Evolutionary conservation across 352 stramenopile genomes (phyloP).

Genomic region (Globisporangium ultimum): DNA sequence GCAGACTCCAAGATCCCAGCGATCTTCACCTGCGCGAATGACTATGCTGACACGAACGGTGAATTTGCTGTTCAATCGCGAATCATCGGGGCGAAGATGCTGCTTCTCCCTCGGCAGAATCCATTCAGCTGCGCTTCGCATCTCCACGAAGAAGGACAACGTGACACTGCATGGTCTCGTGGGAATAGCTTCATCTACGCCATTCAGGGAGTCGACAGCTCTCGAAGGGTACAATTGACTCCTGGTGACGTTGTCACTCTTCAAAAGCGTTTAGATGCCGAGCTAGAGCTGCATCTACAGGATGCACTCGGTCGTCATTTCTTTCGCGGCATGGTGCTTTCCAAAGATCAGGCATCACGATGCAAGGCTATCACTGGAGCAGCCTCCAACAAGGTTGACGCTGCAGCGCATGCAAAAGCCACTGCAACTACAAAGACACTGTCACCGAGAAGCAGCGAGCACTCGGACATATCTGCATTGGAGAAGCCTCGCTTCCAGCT

Average conservation of each 20-base stretch:
- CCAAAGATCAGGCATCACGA: slow-evolving; percentile 57
- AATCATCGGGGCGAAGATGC: slow-evolving; percentile 56
- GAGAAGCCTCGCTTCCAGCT: slow-evolving; percentile 45
- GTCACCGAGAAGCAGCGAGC: neutral
- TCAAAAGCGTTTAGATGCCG: slow-evolving; percentile 38
- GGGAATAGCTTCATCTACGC: slow-evolving; percentile 73
- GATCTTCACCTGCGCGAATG: slow-evolving; percentile 75
- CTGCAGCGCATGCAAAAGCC: neutral
- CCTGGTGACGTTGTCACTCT: slow-evolving; percentile 28
- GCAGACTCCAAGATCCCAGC: slow-evolving; percentile 45
- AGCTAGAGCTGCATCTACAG: slow-evolving; percentile 48
- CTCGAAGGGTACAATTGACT: slow-evolving; percentile 20
- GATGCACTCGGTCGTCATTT: slow-evolving; percentile 60
- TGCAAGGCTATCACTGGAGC: slow-evolving; percentile 34
- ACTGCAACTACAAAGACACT: neutral
- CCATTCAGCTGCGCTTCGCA: slow-evolving; percentile 70
- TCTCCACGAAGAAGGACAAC: slow-evolving; percentile 66
- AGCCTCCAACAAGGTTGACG: neutral
- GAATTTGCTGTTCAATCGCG: slow-evolving; percentile 72
- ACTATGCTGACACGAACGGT: slow-evolving; percentile 77
- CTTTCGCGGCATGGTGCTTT: slow-evolving; percentile 55
- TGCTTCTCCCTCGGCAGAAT: slow-evolving; percentile 64
- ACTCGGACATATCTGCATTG: slow-evolving; percentile 6
- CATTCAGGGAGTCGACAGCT: slow-evolving; percentile 35
- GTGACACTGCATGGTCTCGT: slow-evolving; percentile 59